Evolutionary conservation across 2,329 filamentous ascomycete genomes (phyloP), one percentile per base, ranked within the genome.

Genomic region (Hymenoscyphus repandus): DNA sequence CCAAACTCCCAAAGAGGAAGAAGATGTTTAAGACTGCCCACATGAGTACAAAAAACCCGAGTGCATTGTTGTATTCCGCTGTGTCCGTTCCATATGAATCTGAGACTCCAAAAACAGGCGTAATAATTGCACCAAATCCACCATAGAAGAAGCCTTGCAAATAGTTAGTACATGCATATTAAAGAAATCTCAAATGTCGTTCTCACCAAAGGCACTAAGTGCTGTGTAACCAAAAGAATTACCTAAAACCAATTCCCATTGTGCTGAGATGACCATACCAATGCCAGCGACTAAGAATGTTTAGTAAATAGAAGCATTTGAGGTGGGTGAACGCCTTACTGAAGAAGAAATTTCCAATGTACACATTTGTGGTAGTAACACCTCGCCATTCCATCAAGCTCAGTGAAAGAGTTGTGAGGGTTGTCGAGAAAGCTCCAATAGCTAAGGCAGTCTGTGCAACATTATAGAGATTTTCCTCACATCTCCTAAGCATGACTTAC

Each of bases 331-430:
- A 45, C 1, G 13, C 12, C 51, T 37, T 7, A 53, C 54, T 39
- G 53, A 77, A 78, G 65, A 78, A 79, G 65, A 79, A 77, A 53
- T 79, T 77, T 3, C 69, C 77, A 33, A 80, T 70, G 55, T 73
- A 79, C 1, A 75, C 74, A 47, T 78, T 79, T 1, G 69, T 71
- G 1, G 68, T 73, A 0, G 70, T 72, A 0, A 80, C 70, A 7
- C 74, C 74, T 34, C 78, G 68, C 67, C 70, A 79, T 59, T 76
- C 76, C 75, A 80, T 79, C 44, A 80, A 61, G n/a, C 71, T 71
- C 1, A 79, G 63, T 0, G 75, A 78, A 1, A 80, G 64, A 0
- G 76, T 79, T 0, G 74, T 78, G 13, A 80, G 58, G 0, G 77
- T 80, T 1, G 75, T 79, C 0, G 74, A 71, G 54, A 80, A 80